phyloP scores from a whole-genome alignment of 108 stramenopile genomes.

The Cylindrotheca fusiformis region DNA sequence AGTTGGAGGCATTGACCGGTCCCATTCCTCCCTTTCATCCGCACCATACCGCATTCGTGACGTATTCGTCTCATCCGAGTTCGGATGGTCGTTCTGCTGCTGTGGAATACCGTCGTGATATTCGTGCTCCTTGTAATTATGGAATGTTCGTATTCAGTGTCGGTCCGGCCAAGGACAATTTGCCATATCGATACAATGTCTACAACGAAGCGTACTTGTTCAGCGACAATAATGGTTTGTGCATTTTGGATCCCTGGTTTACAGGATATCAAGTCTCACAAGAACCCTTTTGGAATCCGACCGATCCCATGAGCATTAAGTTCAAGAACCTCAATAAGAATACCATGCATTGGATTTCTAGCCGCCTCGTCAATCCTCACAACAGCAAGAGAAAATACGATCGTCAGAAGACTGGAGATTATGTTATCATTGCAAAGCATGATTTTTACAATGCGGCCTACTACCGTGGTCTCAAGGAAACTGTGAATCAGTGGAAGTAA shows the following conservation, averaged over 20 bases:
- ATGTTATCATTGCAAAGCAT: slow-evolving; percentile 25
- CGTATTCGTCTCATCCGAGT: background rate
- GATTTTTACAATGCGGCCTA: slow-evolving; percentile 29
- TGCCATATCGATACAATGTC: slow-evolving; percentile 27
- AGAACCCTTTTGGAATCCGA: slow-evolving; percentile 13
- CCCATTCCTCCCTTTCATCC: slow-evolving; percentile 1
- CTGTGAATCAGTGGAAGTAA: slow-evolving; percentile 24
- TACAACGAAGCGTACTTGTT: slow-evolving; percentile 39
- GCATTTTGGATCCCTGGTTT: slow-evolving; percentile 29
- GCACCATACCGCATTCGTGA: background rate
- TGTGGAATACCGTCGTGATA: slow-evolving; percentile 27
- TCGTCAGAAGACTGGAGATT: slow-evolving; percentile 22
- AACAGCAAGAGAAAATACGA: background rate
- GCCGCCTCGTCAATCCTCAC: background rate
- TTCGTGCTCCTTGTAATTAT: slow-evolving; percentile 34
- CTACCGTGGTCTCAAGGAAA: slow-evolving; percentile 24
- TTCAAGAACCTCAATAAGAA: background rate
- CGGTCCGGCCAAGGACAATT: slow-evolving; percentile 19
- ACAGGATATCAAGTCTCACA: slow-evolving; percentile 25
- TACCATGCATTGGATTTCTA: background rate
- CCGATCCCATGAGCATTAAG: slow-evolving; percentile 9
- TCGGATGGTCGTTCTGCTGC: background rate
- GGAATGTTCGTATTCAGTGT: slow-evolving; percentile 36
- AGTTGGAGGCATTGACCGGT: too few relatives aligned
- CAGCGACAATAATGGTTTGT: slow-evolving; percentile 28